These are phyloP conservation scores for Voacanga thouarsii DNA, from an alignment of 257 asterid species.

Conservation along the genomic window DNA sequence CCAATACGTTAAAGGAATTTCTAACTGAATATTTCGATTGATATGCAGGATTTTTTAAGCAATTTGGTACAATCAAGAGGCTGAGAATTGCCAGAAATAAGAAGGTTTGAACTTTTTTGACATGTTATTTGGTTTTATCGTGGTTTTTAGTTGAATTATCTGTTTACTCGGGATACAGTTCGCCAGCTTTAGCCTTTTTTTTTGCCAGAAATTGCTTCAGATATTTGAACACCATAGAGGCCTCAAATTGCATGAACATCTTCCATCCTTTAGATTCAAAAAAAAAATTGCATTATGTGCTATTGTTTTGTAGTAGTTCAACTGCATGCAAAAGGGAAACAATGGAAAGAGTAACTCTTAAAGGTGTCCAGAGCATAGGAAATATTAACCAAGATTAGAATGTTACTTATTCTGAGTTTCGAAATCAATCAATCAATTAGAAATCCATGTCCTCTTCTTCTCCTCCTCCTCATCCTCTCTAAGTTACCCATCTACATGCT, in stretches of 20 bases:
- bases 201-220: too few species aligned
- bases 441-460: not conserved
- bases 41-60: slow-evolving; percentile 83
- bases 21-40: not conserved
- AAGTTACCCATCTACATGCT: not conserved
- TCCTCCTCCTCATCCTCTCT: not conserved
- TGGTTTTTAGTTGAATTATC: not conserved
- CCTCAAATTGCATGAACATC: not conserved
- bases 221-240: not conserved
- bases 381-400: not conserved
- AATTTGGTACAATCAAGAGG: slow-evolving; percentile 82
- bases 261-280: not conserved
- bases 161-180: not conserved
- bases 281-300: not conserved
- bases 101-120: slow-evolving; percentile 52
- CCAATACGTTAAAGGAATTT: not conserved
- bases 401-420: not conserved
- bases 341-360: not conserved
- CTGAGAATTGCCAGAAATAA: slow-evolving; percentile 79
- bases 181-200: not conserved
- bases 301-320: not conserved
- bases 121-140: not conserved
- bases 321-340: not conserved
- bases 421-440: not conserved
- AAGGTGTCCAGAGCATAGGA: not conserved